phyloP scores from a whole-genome alignment of 371 early-diverging fungal genomes.

The Antonospora locustae region DNA sequence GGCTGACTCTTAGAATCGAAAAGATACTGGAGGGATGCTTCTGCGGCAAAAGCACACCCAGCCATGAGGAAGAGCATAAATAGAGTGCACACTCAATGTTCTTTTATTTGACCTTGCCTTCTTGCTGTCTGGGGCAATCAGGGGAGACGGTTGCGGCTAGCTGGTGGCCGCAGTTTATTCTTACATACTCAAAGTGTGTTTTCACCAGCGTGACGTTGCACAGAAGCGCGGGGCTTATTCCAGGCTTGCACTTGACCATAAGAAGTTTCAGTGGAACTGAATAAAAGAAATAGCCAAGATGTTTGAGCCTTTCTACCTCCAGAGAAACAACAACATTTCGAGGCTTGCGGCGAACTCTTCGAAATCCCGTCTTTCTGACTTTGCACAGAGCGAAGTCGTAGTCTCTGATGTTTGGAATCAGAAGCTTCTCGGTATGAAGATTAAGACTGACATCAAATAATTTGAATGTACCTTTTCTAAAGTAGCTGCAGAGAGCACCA shows the following conservation, averaged over 20 bases:
- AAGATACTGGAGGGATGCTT: constrained; percentile 26
- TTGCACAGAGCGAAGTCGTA: constrained; percentile 36
- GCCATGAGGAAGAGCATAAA: neutral
- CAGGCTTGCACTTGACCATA: constrained; percentile 25
- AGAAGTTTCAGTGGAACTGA: constrained; percentile 8
- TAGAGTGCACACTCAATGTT: neutral
- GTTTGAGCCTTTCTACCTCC: neutral
- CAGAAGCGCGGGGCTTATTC: neutral
- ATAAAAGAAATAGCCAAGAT: constrained; percentile 22
- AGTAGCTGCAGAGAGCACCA: too few species aligned
- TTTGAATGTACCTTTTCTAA: neutral
- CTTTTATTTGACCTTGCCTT: neutral
- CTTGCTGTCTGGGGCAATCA: too few species aligned
- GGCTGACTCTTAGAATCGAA: neutral
- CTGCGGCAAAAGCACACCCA: constrained; percentile 3
- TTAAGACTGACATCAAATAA: constrained; percentile 1
- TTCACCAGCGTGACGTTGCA: constrained; percentile 6
- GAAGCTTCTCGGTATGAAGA: neutral
- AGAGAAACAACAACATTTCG: neutral
- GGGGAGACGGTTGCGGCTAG: too few species aligned
- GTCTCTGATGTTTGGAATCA: constrained; percentile 8
- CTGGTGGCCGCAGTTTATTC: neutral
- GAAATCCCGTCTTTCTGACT: constrained; percentile 6
- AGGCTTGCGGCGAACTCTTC: constrained; percentile 2
- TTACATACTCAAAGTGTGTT: constrained; percentile 21